Percentiles rank a stretch among this genome's conserved stretches.
These are phyloP conservation scores for Plasmodium berghei DNA, from an alignment of 169 alveolate species.

Conservation along the genomic window DNA sequence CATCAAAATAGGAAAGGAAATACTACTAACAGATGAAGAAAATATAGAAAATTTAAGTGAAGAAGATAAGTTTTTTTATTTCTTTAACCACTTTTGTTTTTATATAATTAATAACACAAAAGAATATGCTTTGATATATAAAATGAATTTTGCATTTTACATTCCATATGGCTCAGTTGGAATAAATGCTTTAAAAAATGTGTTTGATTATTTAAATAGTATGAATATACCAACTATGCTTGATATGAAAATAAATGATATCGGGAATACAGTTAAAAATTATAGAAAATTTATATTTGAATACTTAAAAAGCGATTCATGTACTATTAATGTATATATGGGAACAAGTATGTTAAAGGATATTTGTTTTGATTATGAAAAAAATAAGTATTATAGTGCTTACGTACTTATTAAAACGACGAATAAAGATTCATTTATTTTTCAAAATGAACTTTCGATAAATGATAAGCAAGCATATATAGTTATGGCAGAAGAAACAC, in stretches of 20 bases:
- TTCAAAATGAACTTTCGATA: slow-evolving; percentile 77
- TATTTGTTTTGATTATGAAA: slow-evolving; percentile 70
- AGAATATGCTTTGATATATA: slow-evolving; percentile 79
- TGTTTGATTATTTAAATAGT: slow-evolving; percentile 76
- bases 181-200: slow-evolving; percentile 83
- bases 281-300: slow-evolving; percentile 85
- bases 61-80: slow-evolving; percentile 58
- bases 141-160: slow-evolving; percentile 86
- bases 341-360: slow-evolving; percentile 82
- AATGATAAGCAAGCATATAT: slow-evolving; percentile 77
- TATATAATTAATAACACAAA: slow-evolving; percentile 79
- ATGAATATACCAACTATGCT: slow-evolving; percentile 80
- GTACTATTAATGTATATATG: slow-evolving; percentile 84
- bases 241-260: slow-evolving; percentile 85
- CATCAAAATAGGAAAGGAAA: slow-evolving; percentile 44
- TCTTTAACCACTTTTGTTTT: slow-evolving; percentile 79
- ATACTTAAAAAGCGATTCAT: slow-evolving; percentile 81
- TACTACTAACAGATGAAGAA: slow-evolving; percentile 7
- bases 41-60: slow-evolving; percentile 5
- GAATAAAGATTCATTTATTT: slow-evolving; percentile 78
- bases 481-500: slow-evolving; percentile 78
- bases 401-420: slow-evolving; percentile 83
- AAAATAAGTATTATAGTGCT: slow-evolving; percentile 71
- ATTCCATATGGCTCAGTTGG: slow-evolving; percentile 84
- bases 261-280: slow-evolving; percentile 84